These are phyloP conservation scores for Austroboletus eburneus DNA, from an alignment of 768 basidiomycete species.

Conservation along the genomic window DNA sequence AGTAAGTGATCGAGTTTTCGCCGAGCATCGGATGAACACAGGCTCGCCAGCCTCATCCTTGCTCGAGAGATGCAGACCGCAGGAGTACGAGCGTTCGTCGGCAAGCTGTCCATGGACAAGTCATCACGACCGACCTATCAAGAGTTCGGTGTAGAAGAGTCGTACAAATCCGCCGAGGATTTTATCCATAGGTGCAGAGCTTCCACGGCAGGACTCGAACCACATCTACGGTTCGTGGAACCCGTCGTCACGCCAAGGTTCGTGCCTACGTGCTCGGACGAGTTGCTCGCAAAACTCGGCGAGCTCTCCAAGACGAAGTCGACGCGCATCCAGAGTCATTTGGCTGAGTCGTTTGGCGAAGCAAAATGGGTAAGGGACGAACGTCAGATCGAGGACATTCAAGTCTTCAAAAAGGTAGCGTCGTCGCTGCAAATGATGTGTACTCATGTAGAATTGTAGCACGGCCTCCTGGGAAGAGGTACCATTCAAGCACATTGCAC, in stretches of 20 bases:
- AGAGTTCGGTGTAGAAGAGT: constrained; percentile 49
- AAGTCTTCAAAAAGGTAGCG: constrained; percentile 65
- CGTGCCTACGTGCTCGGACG: constrained; percentile 81
- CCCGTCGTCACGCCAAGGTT: constrained; percentile 90
- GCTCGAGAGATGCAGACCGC: constrained; percentile 67
- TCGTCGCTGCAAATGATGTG: not conserved
- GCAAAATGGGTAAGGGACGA: constrained; percentile 65
- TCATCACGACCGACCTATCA: constrained; percentile 68
- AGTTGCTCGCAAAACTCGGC: constrained; percentile 60
- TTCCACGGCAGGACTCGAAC: constrained; percentile 37
- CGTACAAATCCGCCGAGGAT: constrained; percentile 47
- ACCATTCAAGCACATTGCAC: constrained; percentile 91
- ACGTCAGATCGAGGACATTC: constrained; percentile 63
- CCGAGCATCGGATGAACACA: not conserved
- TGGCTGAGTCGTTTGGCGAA: constrained; percentile 76
- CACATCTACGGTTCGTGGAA: constrained; percentile 53
- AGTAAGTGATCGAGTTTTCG: constrained; percentile 44
- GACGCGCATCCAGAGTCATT: constrained; percentile 73
- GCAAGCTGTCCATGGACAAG: constrained; percentile 88
- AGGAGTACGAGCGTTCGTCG: constrained; percentile 79
- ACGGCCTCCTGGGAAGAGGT: constrained; percentile 53
- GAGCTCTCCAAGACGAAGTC: constrained; percentile 42
- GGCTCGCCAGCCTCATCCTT: constrained; percentile 58
- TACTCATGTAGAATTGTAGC: constrained; percentile 35
- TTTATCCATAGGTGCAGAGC: constrained; percentile 54